Percentiles rank a stretch among this genome's conserved stretches.
Evolutionary conservation across 768 basidiomycete genomes (phyloP).

Genomic region (Podaxis mareebaensis): DNA sequence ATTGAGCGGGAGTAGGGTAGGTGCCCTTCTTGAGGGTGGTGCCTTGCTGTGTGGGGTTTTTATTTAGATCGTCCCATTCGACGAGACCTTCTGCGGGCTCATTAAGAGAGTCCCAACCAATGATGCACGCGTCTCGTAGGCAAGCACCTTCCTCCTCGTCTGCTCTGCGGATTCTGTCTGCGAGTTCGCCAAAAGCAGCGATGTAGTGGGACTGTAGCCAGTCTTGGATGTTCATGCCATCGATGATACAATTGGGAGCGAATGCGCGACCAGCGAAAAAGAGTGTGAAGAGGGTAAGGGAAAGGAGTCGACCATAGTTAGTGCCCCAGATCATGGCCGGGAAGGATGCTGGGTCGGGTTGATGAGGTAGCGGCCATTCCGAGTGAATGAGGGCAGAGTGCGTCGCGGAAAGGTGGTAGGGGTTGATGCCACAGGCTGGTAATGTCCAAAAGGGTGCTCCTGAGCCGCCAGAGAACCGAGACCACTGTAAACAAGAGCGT

Average conservation of each 20-base stretch:
- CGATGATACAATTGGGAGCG: conserved; percentile 89
- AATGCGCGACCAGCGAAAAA: conserved; percentile 92
- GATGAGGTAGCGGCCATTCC: conserved; percentile 73
- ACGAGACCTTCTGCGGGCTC: conserved; percentile 88
- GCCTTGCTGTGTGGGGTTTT: conserved; percentile 65
- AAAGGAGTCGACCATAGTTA: conserved; percentile 87
- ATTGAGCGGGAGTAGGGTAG: conserved; percentile 82
- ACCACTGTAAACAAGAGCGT: conserved; percentile 64
- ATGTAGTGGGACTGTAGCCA: conserved; percentile 80
- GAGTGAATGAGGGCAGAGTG: conserved; percentile 85
- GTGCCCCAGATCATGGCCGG: conserved; percentile 98
- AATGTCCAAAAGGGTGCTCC: conserved; percentile 96
- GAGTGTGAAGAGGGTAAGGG: conserved; percentile 89
- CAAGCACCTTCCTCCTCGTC: conserved; percentile 57
- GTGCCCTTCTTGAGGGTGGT: conserved; percentile 84
- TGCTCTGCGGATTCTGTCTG: conserved; percentile 58
- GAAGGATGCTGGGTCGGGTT: conserved; percentile 67
- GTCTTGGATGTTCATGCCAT: conserved; percentile 90
- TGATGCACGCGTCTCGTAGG: conserved; percentile 81
- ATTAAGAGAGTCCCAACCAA: conserved; percentile 97
- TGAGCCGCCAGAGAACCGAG: conserved; percentile 91
- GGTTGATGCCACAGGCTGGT: conserved; percentile 86
- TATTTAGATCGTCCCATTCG: conserved; percentile 64
- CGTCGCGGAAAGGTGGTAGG: conserved; percentile 81
- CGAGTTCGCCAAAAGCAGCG: conserved; percentile 72